Conservation (phyloP, 805 yeast species). For the Starmera quercuum region DNA sequence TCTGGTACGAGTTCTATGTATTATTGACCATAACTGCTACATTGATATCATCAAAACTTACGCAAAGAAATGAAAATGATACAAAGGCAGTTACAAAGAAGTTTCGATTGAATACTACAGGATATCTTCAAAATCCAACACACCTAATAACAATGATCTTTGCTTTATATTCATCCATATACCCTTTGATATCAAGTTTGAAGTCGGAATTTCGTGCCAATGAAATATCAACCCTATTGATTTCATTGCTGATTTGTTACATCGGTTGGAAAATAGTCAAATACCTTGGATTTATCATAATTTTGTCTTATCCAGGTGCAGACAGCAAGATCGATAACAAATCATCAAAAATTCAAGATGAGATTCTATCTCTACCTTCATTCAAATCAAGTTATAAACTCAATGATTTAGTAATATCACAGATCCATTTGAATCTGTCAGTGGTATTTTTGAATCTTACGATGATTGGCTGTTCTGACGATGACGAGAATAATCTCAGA, state of each 20-base stretch:
- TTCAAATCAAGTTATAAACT: slow-evolving; percentile 45
- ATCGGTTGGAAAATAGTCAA: slow-evolving; percentile 47
- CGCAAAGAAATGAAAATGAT: slow-evolving; percentile 1
- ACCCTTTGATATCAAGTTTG: slow-evolving; percentile 26
- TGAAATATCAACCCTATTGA: slow-evolving; percentile 37
- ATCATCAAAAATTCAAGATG: slow-evolving; percentile 32
- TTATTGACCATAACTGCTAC: slow-evolving; percentile 21
- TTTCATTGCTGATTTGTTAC: slow-evolving; percentile 36
- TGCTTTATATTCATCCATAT: slow-evolving; percentile 29
- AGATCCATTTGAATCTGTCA: slow-evolving; percentile 54
- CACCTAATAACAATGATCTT: slow-evolving; percentile 38
- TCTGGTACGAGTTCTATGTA: slow-evolving; percentile 23
- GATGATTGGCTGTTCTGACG: slow-evolving; percentile 66
- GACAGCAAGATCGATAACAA: slow-evolving; percentile 30
- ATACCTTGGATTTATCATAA: slow-evolving; percentile 42
- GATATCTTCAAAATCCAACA: slow-evolving; percentile 20
- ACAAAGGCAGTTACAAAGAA: slow-evolving; percentile 1
- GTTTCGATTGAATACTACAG: slow-evolving; percentile 6
- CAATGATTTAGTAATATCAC: slow-evolving; percentile 42
- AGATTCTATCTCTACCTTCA: slow-evolving; percentile 38
- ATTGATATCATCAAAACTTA: slow-evolving; percentile 23
- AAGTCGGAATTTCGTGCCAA: slow-evolving; percentile 24
- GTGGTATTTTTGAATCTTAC: slow-evolving; percentile 46
- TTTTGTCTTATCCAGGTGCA: slow-evolving; percentile 45
- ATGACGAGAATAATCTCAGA: slow-evolving; percentile 54